Percentiles rank a stretch among this genome's conserved stretches.
Evolutionary conservation across 2,329 filamentous ascomycete species (phyloP).

Genomic region (Paraphaeosphaeria sporulosa): DNA sequence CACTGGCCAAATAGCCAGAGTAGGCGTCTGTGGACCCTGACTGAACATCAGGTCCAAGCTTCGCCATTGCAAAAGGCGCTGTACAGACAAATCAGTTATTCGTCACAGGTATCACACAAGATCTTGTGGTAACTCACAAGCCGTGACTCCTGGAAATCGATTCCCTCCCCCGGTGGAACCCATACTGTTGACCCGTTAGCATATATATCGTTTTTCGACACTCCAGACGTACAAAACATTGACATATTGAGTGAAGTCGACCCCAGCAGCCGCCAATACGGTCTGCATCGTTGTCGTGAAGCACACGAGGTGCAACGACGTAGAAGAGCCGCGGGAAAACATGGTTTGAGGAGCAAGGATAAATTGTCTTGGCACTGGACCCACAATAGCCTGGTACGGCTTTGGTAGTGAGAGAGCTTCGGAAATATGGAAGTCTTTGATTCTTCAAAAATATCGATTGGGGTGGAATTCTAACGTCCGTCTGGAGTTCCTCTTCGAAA

Average conservation of each 20-base stretch:
- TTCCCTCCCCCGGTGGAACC: slow-evolving; percentile 45
- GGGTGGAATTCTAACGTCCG: neutral
- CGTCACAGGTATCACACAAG: neutral
- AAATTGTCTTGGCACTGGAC: slow-evolving; percentile 9
- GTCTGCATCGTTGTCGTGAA: slow-evolving; percentile 9
- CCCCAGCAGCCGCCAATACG: slow-evolving; percentile 11
- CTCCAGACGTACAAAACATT: slow-evolving; percentile 43
- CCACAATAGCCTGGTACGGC: neutral
- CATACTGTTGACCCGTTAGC: slow-evolving; percentile 21
- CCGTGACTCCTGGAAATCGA: slow-evolving; percentile 47
- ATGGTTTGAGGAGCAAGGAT: slow-evolving; percentile 9
- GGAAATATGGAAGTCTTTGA: neutral
- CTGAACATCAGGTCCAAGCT: slow-evolving; percentile 46
- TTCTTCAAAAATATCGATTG: neutral
- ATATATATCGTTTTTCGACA: neutral
- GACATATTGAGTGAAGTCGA: slow-evolving; percentile 42
- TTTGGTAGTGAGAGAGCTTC: neutral
- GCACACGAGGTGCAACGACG: slow-evolving; percentile 7
- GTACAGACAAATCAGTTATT: neutral
- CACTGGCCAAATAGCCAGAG: slow-evolving; percentile 43
- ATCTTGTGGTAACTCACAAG: slow-evolving; percentile 23
- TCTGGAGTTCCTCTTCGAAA: neutral
- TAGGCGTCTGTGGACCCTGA: slow-evolving; percentile 43
- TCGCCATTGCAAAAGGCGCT: slow-evolving; percentile 48
- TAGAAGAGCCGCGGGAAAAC: slow-evolving; percentile 3